Evolutionary conservation across 805 yeast species (phyloP), one percentile per base, ranked within the genome.

Genomic region (Yamadazyma paraphyllophila): DNA sequence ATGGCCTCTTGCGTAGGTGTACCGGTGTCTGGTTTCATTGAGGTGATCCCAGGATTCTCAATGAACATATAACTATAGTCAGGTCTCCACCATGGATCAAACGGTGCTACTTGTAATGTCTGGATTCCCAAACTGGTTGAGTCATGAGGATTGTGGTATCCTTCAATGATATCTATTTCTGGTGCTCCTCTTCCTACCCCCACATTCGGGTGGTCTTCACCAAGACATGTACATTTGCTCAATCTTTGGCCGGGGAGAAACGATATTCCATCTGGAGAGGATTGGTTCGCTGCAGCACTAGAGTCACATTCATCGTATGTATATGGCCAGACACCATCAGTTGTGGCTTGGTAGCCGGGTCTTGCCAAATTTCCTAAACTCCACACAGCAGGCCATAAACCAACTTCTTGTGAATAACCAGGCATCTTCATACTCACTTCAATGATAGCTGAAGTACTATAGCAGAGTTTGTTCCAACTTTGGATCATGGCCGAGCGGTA

Each of bases 31-130:
- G 65, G 47, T 56, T 69, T 69, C 67, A 69, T 63, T 15, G 62
- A 52, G 7, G 74, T 69, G 11, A 62, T 48, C 16, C 59, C 56
- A 20, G 35, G 14, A 47, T 67, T 55, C 29, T 56, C 44, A 31
- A 71, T 62, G 20, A 53, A 44, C 44, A 70, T 53, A 39, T 59
- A 68, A 38, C 62, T 58, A 50, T 69, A 69, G 46, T 69, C 73
- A 3, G 76, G 74, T 46, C 62, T 54, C 57, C 66, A 68, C 74
- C 75, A 69, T 20, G 69, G 59, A 46, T 72, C 76, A 53, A 68
- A 65, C 9, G 76, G 74, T 4, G 76, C 74, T n/a, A 69, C 61
- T 47, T 72, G 74, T 39, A 62, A 53, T 1, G 77, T 68, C 51
- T 71, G 76, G 11, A 73, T 58, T 12, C 57, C 57, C 46, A 50